These are phyloP conservation scores for Leptodontidium sp. DNA, from an alignment of 2,329 filamentous ascomycete species.

Conservation along the genomic window DNA sequence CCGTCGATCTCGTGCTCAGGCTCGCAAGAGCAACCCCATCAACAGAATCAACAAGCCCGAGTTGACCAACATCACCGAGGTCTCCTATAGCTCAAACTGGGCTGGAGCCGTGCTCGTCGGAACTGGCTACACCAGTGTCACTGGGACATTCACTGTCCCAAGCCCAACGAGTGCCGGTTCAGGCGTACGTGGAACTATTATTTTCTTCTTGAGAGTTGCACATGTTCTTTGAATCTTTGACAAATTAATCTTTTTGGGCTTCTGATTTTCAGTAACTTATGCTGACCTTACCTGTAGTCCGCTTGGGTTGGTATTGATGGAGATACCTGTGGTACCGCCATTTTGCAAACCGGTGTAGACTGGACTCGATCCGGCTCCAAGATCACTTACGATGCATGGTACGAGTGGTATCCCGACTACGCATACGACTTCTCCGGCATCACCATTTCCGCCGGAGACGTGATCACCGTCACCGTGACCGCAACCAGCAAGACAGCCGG, in stretches of 20 bases:
- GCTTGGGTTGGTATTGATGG: conserved; percentile 71
- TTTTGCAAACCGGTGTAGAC: conserved; percentile 66
- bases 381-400: conserved; percentile 63
- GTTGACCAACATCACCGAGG: conserved; percentile 51
- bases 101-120: conserved; percentile 62
- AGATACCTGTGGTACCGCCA: conserved; percentile 61
- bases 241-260: no score
- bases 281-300: conserved; percentile 39
- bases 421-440: conserved; percentile 60
- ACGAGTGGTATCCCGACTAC: conserved; percentile 67
- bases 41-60: conserved; percentile 45
- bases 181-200: conserved; percentile 39
- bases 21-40: conserved; percentile 43
- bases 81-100: conserved; percentile 65
- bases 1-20: conserved; percentile 48
- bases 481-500: conserved; percentile 52
- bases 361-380: conserved; percentile 56
- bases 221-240: no score
- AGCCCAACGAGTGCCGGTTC: conserved; percentile 51
- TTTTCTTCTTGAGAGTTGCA: no score
- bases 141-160: conserved; percentile 62
- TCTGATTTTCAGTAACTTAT: no score
- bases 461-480: conserved; percentile 51
- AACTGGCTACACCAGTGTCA: conserved; percentile 60
- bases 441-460: conserved; percentile 54